Evolutionary conservation across 257 asterid species (phyloP), one percentile per base, ranked within the genome.

Genomic region (Ilex asprella): DNA sequence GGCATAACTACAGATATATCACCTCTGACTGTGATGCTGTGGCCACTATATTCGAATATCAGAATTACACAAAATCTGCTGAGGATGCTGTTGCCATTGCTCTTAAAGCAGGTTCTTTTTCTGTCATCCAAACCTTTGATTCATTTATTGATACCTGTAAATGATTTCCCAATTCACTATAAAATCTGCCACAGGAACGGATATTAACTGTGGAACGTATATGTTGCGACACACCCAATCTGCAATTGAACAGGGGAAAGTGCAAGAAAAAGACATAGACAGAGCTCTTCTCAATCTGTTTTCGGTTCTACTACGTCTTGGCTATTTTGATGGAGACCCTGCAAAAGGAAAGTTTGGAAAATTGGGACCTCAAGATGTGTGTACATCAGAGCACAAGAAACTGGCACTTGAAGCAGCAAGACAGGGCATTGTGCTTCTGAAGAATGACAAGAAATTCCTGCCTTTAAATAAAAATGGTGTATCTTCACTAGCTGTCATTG

Each of bases 1-100:
- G 27, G 60, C 57, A 31, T 73, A 59, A 56, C 60, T 60, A 71
- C 84, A 92, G 98, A 72, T 92, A 92, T 63, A 82, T 92, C 68
- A 66, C 95, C 61, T 85, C 97, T 10, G 99, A 92, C 60, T 92
- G 99, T 67, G 99, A 92, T 74, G 97, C 99, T 62, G 93, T 86
- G 78, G 91, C 89, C 16, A 86, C 95, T 2, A 89, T 92, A 62
- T 91, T 65, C 52, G 97, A 86, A 69, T 10, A 80, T 76, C 95
- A 92, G 58, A 78, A 89, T 9, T 89, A 78, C 75, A 70, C 95
- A 3, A 82, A 70, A 70, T 63, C 84, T 30, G 78, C 77, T 0
- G 99, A 89, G 69, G 96, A 86, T 65, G 99, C 99, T 2, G 97
- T 85, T 63, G 90, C 97, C 41, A 76, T 76, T 63, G 95, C 97